Evolutionary conservation across 345 rosid genomes (phyloP).

Genomic region (Rhodamnia argentea): DNA sequence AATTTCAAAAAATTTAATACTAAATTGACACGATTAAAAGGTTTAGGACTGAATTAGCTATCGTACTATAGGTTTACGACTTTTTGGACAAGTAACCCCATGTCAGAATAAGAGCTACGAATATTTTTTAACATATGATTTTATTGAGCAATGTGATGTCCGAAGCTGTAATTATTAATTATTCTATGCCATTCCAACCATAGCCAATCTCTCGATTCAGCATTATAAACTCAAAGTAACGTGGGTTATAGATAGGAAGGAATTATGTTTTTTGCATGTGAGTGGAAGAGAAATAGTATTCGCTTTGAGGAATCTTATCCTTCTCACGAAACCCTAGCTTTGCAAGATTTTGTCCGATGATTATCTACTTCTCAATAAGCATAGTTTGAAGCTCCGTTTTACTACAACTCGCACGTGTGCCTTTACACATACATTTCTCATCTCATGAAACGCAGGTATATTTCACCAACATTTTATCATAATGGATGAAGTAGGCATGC

Average conservation of each 20-base stretch:
- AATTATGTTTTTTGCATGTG: neutral
- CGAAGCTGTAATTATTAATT: neutral
- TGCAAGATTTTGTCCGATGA: neutral
- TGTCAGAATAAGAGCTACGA: neutral
- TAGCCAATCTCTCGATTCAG: neutral
- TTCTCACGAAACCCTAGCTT: neutral
- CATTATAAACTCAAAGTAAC: neutral
- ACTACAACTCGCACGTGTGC: neutral
- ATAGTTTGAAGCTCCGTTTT: neutral
- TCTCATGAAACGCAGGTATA: too few species aligned
- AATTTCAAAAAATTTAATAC: too few species aligned
- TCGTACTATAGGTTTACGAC: too few species aligned
- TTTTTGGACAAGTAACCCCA: too few species aligned
- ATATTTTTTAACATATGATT: neutral
- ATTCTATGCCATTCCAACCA: neutral
- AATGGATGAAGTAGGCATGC: neutral
- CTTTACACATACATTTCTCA: neutral
- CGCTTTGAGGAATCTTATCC: neutral
- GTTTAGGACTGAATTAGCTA: too few species aligned
- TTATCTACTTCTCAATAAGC: neutral
- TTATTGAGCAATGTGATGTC: neutral
- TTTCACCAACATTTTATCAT: neutral
- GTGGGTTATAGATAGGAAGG: neutral
- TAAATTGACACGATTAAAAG: too few species aligned
- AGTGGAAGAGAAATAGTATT: neutral